phyloP scores from a whole-genome alignment of 2,329 filamentous ascomycete genomes.

The Fusarium pseudograminearum region DNA sequence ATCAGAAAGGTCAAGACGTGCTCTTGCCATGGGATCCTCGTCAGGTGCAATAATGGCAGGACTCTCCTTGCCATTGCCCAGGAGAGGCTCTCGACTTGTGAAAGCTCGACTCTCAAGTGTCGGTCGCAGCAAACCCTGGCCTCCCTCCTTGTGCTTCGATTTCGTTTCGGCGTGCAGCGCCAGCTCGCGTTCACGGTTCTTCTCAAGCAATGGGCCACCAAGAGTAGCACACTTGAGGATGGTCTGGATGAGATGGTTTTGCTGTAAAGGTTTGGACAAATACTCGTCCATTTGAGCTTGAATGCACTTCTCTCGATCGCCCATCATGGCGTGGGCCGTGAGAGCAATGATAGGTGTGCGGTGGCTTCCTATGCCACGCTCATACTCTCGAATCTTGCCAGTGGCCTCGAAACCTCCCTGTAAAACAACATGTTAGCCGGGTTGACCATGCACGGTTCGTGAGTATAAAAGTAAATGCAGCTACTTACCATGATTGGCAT shows the following conservation, averaged over 20 bases:
- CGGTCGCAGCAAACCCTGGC: constrained; percentile 55
- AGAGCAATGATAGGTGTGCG: constrained; percentile 96
- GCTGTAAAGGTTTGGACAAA: constrained; percentile 93
- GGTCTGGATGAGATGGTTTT: constrained; percentile 97
- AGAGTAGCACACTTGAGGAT: constrained; percentile 97
- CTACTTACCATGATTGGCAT: constrained; percentile 95
- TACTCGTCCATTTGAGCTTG: constrained; percentile 99
- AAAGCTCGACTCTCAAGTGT: constrained; percentile 70
- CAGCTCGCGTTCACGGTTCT: constrained; percentile 73
- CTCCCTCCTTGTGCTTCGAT: constrained; percentile 55
- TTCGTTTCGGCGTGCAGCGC: constrained; percentile 64
- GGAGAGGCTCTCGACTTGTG: constrained; percentile 74
- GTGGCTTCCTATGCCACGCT: constrained; percentile 81
- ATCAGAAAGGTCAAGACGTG: constrained; percentile 59
- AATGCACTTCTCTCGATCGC: constrained; percentile 97
- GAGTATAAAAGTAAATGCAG: background rate
- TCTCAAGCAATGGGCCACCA: constrained; percentile 83
- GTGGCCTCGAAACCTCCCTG: constrained; percentile 97
- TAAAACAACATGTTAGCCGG: constrained; percentile 52
- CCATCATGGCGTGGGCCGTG: constrained; percentile 98
- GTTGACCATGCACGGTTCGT: background rate
- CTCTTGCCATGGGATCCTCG: constrained; percentile 63
- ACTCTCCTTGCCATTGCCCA: constrained; percentile 68
- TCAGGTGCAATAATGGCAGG: constrained; percentile 67
- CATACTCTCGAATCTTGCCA: constrained; percentile 94